Base-by-base conservation (phyloP, 345 rosid genomes). In the Aethionema arabicum region DNA sequence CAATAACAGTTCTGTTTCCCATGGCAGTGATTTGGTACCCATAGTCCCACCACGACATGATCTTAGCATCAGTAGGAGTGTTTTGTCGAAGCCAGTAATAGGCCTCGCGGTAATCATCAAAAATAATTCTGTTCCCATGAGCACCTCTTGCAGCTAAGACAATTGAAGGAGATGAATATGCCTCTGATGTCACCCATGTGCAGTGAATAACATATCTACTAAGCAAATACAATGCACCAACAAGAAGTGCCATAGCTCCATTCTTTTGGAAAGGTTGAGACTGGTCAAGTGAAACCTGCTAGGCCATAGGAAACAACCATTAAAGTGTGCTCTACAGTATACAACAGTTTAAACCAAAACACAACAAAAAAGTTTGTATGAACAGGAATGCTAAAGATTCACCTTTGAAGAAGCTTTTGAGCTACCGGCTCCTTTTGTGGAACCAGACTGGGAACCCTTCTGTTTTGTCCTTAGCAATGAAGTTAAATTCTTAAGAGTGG, bases 21-120 rank as follows among this genome's bases (percentile, higher is more conserved):
- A 93, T 93, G 62, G 99, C 99, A 57, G 96, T 92, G 72, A 92
- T 92, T 68, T 92, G 98, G 78, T 92, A 89, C 62, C 98, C 98
- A 65, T 93, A 93, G 81, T 93, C 99, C 99, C 99, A 93, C 99
- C 99, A 90, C 15, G 99, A 93, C 99, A 93, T 93, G 74, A 93
- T 80, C 79, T 93, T 93, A 42, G 99, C 99, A 80, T 93, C 95
- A 11, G 76, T 79, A 42, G 99, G 96, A 60, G 99, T 93, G 70
- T 93, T 93, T 72, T 90, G 97, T 35, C 90, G 87, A 69, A 90
- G 96, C 99, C 99, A 93, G 76, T 80, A 93, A 78, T 93, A 93
- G 15, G 99, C 96, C 72, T 93, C 99, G n/a, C 96, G 99, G 66
- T 93, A 93, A 75, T 93, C 99, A 78, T 90, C 95, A 76, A 90